Evolutionary conservation across 2,329 filamentous ascomycete species (phyloP), one percentile per base, ranked within the genome.

Genomic region (Sporothrix phasma): DNA sequence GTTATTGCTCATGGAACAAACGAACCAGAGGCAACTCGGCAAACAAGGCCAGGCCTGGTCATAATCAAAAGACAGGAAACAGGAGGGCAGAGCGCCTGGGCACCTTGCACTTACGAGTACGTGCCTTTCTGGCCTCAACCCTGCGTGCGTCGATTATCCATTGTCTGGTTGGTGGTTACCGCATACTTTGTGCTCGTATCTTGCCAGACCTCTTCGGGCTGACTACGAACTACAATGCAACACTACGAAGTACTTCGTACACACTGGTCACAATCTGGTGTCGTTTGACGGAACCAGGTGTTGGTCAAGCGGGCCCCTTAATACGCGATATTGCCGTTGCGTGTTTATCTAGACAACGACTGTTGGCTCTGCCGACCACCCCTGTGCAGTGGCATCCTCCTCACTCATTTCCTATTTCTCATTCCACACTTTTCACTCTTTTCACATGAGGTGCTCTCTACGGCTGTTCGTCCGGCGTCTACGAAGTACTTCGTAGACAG

Each of bases 301-400:
- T 15, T 41, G 43, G 26, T 22, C 31, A 31, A n/a, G 31, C 31
- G 31, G 31, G n/a, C n/a, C 39, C 62, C 62, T 59, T 62, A 51
- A 53, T 63, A 63, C 49, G 34, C 39, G 47, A 65, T 65, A 60
- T 63, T 63, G 64, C 53, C 60, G 60, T 59, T 62, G 64, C 54
- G 46, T 47, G 45, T 58, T 58, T 58, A 34, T 41, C 37, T 22
- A 58, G 53, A 24, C 26, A 41, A 41, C 34, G n/a, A 22, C 5
- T 54, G 49, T 19, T 37, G 49, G 49, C 34, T 41, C 45, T 45
- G 49, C 59, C 61, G 17, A 46, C n/a, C 43, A 31, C 19, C 41
- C 59, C 24, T 58, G 54, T 13, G 47, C 15, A 17, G 34, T 43
- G 15, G 41, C 10, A 13, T 19, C 17, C 17, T 41, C 17, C 5